Evolutionary conservation across 2,329 filamentous ascomycete species (phyloP), one percentile per base, ranked within the genome.

Genomic region (Calcarisporium arbuscula): DNA sequence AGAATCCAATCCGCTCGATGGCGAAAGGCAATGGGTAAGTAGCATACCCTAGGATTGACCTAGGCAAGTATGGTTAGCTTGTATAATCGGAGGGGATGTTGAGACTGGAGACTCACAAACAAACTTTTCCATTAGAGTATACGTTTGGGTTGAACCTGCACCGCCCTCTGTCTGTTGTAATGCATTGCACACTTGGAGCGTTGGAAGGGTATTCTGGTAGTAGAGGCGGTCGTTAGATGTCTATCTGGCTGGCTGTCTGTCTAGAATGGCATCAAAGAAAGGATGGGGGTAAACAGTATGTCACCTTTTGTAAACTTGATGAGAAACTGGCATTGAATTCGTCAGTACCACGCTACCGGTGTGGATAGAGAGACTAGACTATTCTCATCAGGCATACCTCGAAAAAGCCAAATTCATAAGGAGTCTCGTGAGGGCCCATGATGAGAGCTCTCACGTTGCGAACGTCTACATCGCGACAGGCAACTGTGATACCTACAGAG

Each of bases 81-180:
- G 11, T 14, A 7, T 15, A 6, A 28, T 19, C 5, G 4, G n/a
- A 14, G 14, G 21, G 29, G 8, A 28, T 12, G 21, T 11, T 15
- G 6, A 23, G 17, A 9, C 6, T n/a, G 11, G 17, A 32, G 8
- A 72, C 82, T 68, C 61, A 94, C 77, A 98, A 61, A 65, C 92
- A 98, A 37, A 98, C 89, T 62, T 90, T 94, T 31, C 92, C 92
- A 32, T 67, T 77, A 2, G 88, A 72, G 55, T 98, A 98, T 41
- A 98, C 95, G 54, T 98, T 98, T 4, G 92, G 92, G 52, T 95
- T 95, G 68, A 96, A 96, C 7, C 92, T 80, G 53, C 82, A 88
- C 39, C 82, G 72, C 9, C 90, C 90, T n/a, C 72, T 69, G 54
- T 96, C 95, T 2, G 90, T 98, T 0, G 92, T 96, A 27, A 80